Conservation (phyloP, 192 early-diverging fungal genomes). For the Globomyces pollinis-pini region DNA sequence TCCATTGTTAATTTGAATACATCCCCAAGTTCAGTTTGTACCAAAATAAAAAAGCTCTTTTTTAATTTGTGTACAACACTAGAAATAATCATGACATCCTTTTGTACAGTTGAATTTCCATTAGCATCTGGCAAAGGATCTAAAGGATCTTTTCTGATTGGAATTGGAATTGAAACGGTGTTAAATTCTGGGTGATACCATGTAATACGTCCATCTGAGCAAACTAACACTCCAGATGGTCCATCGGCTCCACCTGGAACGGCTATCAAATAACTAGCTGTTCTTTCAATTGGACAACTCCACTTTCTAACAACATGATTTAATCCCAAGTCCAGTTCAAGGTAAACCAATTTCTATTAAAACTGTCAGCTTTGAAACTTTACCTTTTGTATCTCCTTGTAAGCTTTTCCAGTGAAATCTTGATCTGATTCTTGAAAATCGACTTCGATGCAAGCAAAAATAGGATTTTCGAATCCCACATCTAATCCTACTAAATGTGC, state of each 20-base stretch:
- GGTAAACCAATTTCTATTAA: conserved; percentile 70
- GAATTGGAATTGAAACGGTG: conserved; percentile 68
- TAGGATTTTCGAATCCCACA: conserved; percentile 97
- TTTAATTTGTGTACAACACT: conserved; percentile 87
- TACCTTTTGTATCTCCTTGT: conserved; percentile 66
- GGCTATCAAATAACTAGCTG: conserved; percentile 75
- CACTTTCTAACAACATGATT: conserved; percentile 98
- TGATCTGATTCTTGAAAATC: conserved; percentile 76
- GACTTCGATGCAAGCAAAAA: conserved; percentile 90
- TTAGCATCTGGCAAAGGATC: conserved; percentile 37
- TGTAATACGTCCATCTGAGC: conserved; percentile 80
- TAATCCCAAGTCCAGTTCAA: conserved; percentile 95
- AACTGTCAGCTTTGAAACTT: not conserved
- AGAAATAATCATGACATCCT: conserved; percentile 67
- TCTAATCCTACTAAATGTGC: conserved; percentile 83
- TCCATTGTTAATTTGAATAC: conserved; percentile 90
- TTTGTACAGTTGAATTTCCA: not conserved
- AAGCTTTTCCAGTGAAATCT: conserved; percentile 63
- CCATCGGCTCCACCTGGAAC: conserved; percentile 87
- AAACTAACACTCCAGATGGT: conserved; percentile 94
- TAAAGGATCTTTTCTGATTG: conserved; percentile 54
- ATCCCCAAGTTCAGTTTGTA: conserved; percentile 90
- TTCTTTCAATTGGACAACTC: conserved; percentile 69
- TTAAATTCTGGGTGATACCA: conserved; percentile 69
- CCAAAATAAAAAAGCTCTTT: conserved; percentile 78